Evolutionary conservation across 805 yeast species (phyloP).

Genomic region (Grigorovia humatica): DNA sequence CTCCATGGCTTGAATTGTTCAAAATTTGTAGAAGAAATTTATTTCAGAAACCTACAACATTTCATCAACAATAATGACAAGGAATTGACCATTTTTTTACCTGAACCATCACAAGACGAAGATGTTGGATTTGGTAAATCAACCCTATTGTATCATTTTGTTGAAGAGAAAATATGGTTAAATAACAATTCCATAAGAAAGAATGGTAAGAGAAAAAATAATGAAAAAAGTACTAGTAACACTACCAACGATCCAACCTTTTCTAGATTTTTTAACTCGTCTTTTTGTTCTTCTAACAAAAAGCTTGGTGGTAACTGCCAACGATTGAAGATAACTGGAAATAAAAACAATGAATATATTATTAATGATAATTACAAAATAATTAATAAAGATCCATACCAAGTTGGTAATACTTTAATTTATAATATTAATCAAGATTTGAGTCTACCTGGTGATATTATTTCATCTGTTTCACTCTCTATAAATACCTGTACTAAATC

Average conservation of each 20-base stretch:
- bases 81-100: constrained; percentile 47
- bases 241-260: neutral
- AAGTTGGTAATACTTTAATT: constrained; percentile 55
- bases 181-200: constrained; percentile 11
- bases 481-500: constrained; percentile 56
- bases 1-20: constrained; percentile 50
- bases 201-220: neutral
- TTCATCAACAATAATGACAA: constrained; percentile 35
- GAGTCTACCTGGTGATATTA: constrained; percentile 52
- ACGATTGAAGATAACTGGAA: constrained; percentile 33
- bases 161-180: constrained; percentile 12
- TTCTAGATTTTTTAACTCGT: constrained; percentile 36
- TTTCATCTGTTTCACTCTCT: constrained; percentile 51
- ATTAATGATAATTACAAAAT: constrained; percentile 52
- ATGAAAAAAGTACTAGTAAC: neutral
- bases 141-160: constrained; percentile 54
- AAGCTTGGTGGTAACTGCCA: constrained; percentile 55
- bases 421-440: constrained; percentile 54
- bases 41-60: constrained; percentile 44
- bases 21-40: constrained; percentile 58
- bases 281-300: constrained; percentile 43
- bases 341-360: constrained; percentile 15
- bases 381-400: constrained; percentile 31
- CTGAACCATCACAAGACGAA: constrained; percentile 28
- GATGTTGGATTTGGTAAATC: constrained; percentile 30